These are phyloP conservation scores for Mycena latifolia DNA, from an alignment of 768 basidiomycete species.

Conservation along the genomic window DNA sequence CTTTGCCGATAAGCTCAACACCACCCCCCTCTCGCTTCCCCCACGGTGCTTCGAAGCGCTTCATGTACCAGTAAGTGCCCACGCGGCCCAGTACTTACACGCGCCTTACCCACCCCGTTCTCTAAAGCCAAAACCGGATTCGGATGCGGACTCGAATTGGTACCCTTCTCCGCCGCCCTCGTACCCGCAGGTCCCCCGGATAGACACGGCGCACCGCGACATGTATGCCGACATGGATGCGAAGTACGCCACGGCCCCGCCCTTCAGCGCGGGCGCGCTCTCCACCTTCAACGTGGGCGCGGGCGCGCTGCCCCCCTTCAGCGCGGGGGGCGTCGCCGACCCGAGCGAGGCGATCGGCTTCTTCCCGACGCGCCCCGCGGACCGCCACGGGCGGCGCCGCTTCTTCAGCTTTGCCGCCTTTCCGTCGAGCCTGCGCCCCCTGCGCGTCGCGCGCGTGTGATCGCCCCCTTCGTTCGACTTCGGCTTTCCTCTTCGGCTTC, in stretches of 20 bases:
- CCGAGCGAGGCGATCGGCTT: conserved; percentile 28
- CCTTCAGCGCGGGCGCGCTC: conserved; percentile 1
- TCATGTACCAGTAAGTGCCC: background rate
- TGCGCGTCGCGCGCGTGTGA: no score
- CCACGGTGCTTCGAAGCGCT: background rate
- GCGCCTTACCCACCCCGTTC: background rate
- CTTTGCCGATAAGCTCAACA: conserved; percentile 28
- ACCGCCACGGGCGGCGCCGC: background rate
- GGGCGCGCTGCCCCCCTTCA: no score
- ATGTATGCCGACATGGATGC: no score
- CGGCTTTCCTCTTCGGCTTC: no score
- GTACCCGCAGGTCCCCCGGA: no score
- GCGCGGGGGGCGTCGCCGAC: conserved; percentile 14
- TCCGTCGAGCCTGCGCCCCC: no score
- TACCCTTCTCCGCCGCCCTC: background rate
- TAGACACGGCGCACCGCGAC: no score
- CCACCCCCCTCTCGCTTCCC: background rate
- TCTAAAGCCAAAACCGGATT: background rate
- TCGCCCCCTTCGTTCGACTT: no score
- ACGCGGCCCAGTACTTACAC: background rate
- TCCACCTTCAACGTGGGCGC: no score
- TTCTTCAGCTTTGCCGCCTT: background rate
- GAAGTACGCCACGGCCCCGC: no score
- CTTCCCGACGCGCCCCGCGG: conserved; percentile 25
- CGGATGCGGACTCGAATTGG: no score